Evolutionary conservation across 1,139 yeast species (phyloP).

Genomic region (Suhomyces coccinellae): DNA sequence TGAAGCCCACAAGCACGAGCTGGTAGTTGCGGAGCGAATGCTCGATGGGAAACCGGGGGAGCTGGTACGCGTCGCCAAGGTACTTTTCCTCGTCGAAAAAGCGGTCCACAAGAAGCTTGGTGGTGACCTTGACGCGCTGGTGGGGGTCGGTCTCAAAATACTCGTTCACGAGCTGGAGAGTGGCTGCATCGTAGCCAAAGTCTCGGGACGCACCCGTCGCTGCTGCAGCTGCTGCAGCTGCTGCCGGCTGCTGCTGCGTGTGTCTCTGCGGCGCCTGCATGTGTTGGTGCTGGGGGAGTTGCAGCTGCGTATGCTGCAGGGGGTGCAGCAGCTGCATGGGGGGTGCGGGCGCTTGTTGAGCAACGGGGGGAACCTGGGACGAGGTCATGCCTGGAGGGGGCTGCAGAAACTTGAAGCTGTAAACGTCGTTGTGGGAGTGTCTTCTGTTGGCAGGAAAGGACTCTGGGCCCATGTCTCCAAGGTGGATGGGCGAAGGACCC

Average conservation of each 20-base stretch:
- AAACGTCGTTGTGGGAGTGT: slow-evolving; percentile 31
- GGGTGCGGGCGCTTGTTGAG: not conserved
- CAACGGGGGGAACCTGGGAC: not conserved
- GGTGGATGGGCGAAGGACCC: slow-evolving; percentile 6
- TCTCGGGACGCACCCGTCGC: not conserved
- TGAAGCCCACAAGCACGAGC: slow-evolving; percentile 73
- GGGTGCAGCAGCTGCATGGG: not conserved
- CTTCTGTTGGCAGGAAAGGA: slow-evolving; percentile 18
- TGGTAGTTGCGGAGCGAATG: slow-evolving; percentile 34
- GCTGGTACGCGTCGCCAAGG: slow-evolving; percentile 35
- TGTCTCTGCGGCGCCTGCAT: not conserved
- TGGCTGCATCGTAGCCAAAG: slow-evolving; percentile 5
- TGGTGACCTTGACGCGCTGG: slow-evolving; percentile 39
- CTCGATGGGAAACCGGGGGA: slow-evolving; percentile 46
- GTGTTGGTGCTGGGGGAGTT: not conserved
- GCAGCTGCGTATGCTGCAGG: not conserved
- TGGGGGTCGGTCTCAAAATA: slow-evolving; percentile 45
- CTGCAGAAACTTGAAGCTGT: slow-evolving; percentile 5
- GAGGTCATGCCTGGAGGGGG: not conserved
- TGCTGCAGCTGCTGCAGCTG: not conserved
- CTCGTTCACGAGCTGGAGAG: slow-evolving; percentile 29
- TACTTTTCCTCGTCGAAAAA: slow-evolving; percentile 25
- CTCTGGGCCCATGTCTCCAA: slow-evolving; percentile 6
- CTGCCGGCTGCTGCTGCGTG: not conserved
- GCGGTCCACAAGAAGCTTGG: slow-evolving; percentile 17